phyloP scores from a whole-genome alignment of 108 stramenopile genomes.

The Discostella pseudostelligera region DNA sequence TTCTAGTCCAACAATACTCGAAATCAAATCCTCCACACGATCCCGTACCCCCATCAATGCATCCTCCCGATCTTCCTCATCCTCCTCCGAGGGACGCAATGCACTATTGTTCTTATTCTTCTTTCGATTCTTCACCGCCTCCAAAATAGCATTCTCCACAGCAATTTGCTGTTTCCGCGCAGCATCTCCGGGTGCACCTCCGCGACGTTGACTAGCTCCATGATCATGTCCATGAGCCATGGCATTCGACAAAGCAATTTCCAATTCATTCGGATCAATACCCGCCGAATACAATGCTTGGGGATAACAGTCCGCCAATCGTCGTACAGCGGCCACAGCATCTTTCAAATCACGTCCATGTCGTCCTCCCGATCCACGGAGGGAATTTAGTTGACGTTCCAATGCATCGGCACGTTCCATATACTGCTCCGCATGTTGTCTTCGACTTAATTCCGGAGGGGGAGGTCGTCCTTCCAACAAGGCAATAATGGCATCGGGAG shows the following conservation, averaged over 20 bases:
- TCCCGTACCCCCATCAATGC: slow-evolving; percentile 56
- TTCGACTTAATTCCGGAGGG: slow-evolving; percentile 76
- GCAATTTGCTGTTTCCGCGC: slow-evolving; percentile 49
- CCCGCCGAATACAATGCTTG: slow-evolving; percentile 86
- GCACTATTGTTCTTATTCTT: slow-evolving; percentile 5
- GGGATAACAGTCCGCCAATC: slow-evolving; percentile 86
- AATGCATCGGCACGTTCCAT: slow-evolving; percentile 76
- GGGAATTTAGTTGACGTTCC: slow-evolving; percentile 58
- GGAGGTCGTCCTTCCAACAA: slow-evolving; percentile 83
- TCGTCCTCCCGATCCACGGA: slow-evolving; percentile 61
- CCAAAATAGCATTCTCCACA: slow-evolving; percentile 69
- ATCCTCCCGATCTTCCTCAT: slow-evolving; percentile 23
- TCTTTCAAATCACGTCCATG: slow-evolving; percentile 70
- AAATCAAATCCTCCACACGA: slow-evolving; percentile 83
- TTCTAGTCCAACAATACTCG: slow-evolving; percentile 83
- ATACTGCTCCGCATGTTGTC: slow-evolving; percentile 82
- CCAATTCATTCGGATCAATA: slow-evolving; percentile 67
- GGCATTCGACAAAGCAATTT: slow-evolving; percentile 74
- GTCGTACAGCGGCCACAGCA: slow-evolving; percentile 72
- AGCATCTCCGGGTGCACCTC: slow-evolving; percentile 47
- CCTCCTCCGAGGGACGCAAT: slow-evolving; percentile 35
- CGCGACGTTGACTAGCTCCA: slow-evolving; percentile 34
- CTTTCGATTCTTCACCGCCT: slow-evolving; percentile 66
- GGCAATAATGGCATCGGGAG: slow-evolving; percentile 74
- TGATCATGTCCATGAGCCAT: slow-evolving; percentile 33